Conservation (phyloP, 208 protist species). For the Crithidia sp. region DNA sequence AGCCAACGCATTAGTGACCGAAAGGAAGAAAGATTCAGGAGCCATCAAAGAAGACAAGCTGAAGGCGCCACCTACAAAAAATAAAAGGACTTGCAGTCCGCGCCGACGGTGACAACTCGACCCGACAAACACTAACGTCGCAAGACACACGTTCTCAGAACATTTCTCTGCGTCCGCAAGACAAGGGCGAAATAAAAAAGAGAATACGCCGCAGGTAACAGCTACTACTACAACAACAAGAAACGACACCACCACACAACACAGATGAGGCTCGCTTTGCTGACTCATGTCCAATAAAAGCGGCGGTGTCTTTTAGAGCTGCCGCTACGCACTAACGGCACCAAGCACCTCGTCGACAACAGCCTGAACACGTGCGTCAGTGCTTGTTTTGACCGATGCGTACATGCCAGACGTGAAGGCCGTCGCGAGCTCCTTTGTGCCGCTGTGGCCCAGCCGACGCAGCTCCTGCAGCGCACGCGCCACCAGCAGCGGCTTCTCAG, state of each 20-base stretch:
- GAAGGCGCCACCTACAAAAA: not conserved
- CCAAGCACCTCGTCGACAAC: conserved; percentile 61
- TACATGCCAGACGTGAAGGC: conserved; percentile 55
- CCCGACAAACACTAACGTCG: conserved; percentile 8
- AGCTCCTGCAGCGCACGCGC: conserved; percentile 58
- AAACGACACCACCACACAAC: not conserved
- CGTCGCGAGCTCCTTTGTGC: conserved; percentile 34
- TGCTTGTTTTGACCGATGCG: conserved; percentile 8
- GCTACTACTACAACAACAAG: not conserved
- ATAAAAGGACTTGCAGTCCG: too few species aligned
- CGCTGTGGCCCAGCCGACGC: conserved; percentile 41
- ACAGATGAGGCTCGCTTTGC: not conserved
- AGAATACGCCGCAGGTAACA: not conserved
- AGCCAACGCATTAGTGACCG: not conserved
- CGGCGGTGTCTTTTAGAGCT: too few species aligned
- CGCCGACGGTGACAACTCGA: too few species aligned
- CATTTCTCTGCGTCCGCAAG: not conserved
- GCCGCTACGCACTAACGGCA: conserved; percentile 19
- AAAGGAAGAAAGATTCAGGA: conserved; percentile 8
- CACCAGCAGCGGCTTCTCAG: conserved; percentile 68
- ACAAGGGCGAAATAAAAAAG: conserved; percentile 2
- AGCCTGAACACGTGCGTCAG: conserved; percentile 57
- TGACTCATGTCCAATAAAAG: not conserved
- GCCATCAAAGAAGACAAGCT: not conserved
- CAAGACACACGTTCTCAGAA: not conserved